Evolutionary conservation across 768 basidiomycete genomes (phyloP).

Genomic region (Podaxis sp.): DNA sequence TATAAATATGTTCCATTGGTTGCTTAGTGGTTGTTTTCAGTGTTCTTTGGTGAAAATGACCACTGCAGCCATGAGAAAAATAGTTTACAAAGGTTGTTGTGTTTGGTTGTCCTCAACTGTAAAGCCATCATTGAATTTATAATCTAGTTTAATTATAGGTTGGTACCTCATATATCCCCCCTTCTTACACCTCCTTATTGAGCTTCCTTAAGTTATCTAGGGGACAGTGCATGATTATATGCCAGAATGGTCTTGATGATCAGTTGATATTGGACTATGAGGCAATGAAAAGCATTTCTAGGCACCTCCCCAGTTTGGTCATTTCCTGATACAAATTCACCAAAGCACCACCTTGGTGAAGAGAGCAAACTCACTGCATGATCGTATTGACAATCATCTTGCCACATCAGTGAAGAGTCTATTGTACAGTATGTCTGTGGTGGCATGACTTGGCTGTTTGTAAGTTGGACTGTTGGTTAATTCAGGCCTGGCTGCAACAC

Average conservation of each 20-base stretch:
- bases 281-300: neutral
- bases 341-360: neutral
- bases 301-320: neutral
- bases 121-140: neutral
- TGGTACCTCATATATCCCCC: neutral
- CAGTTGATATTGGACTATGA: neutral
- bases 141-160: neutral
- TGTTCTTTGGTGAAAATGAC: no score
- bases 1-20: no score
- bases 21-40: no score
- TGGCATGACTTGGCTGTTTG: neutral
- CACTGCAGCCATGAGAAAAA: no score
- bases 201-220: neutral
- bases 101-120: neutral
- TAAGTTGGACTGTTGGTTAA: neutral
- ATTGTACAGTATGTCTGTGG: neutral
- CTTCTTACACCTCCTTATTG: neutral
- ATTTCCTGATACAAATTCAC: neutral
- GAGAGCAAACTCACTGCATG: neutral
- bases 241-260: neutral
- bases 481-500: neutral
- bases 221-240: neutral
- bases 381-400: constrained; percentile 1
- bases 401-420: neutral
- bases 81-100: no score